These are phyloP conservation scores for Phialemoniopsis sp. DNA, from an alignment of 2,329 filamentous ascomycete genomes.

Conservation along the genomic window DNA sequence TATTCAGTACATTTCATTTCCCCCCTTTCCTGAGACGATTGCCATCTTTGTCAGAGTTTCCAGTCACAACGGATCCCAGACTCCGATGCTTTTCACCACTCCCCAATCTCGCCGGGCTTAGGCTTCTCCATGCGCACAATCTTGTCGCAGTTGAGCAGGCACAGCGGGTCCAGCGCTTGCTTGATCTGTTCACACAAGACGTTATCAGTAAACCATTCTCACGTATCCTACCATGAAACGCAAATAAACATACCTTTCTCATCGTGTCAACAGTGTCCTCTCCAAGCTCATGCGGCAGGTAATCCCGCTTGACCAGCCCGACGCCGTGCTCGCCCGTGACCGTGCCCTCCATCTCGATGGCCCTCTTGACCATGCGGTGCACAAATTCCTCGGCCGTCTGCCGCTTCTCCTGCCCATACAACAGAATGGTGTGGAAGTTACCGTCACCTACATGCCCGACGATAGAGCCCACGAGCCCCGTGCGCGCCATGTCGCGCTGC, in stretches of 20 bases:
- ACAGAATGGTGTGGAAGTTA: slow-evolving; percentile 59
- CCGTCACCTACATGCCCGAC: slow-evolving; percentile 70
- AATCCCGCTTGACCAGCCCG: slow-evolving; percentile 80
- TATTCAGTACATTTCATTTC: too few species aligned
- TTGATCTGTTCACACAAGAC: slow-evolving; percentile 55
- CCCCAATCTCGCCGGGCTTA: slow-evolving; percentile 38
- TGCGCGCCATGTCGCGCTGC: slow-evolving; percentile 65
- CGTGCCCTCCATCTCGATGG: slow-evolving; percentile 80
- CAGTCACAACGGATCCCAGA: background rate
- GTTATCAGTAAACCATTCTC: background rate
- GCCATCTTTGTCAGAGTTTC: too few species aligned
- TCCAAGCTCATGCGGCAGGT: slow-evolving; percentile 74
- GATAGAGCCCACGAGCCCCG: slow-evolving; percentile 68
- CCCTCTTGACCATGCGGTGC: slow-evolving; percentile 81
- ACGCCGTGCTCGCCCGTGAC: slow-evolving; percentile 84
- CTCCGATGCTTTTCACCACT: slow-evolving; percentile 30
- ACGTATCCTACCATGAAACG: too few species aligned
- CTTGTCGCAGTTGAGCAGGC: slow-evolving; percentile 66
- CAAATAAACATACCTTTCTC: slow-evolving; percentile 58
- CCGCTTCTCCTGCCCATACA: slow-evolving; percentile 64
- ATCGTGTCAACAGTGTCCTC: slow-evolving; percentile 73
- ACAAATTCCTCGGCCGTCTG: slow-evolving; percentile 66
- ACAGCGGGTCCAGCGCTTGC: slow-evolving; percentile 73
- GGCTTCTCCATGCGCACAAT: slow-evolving; percentile 58
- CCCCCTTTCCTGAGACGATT: too few species aligned